A percentile compares a stretch with the other conserved stretches of the same genome.
Conservation (phyloP, 2,329 filamentous ascomycete genomes). For the Alternaria gaisen region DNA sequence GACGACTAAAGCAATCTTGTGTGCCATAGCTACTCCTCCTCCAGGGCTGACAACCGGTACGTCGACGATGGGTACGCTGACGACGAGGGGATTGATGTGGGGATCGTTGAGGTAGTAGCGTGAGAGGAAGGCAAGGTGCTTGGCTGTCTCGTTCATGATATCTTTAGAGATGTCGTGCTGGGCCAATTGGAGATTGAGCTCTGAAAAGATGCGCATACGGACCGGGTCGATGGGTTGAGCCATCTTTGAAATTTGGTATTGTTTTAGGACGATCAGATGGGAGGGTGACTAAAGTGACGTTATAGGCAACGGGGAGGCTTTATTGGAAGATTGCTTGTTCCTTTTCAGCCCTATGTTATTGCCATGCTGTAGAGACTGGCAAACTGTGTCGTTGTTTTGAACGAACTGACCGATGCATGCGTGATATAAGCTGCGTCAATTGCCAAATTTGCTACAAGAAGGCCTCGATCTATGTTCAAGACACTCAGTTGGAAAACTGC, state of each 20-base stretch:
- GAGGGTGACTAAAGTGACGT: neutral
- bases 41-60: neutral
- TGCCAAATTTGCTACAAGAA: neutral
- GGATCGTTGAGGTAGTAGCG: constrained; percentile 4
- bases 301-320: neutral
- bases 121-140: constrained; percentile 3
- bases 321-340: neutral
- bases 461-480: neutral
- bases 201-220: constrained; percentile 10
- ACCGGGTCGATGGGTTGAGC: constrained; percentile 2
- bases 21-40: neutral
- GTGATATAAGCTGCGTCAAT: neutral
- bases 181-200: neutral
- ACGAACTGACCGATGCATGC: neutral
- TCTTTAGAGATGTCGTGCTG: constrained; percentile 3
- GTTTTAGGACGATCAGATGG: neutral
- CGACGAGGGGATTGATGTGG: neutral
- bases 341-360: neutral
- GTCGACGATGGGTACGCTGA: neutral
- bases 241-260: neutral
- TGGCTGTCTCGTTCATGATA: neutral
- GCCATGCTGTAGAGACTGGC: neutral
- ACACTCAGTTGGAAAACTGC: neutral
- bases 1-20: constrained; percentile 1
- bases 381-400: neutral